Percentiles rank a stretch among this genome's conserved stretches.
Evolutionary conservation across 192 early-diverging fungal species (phyloP).

Genomic region (Mortierella hygrophila): DNA sequence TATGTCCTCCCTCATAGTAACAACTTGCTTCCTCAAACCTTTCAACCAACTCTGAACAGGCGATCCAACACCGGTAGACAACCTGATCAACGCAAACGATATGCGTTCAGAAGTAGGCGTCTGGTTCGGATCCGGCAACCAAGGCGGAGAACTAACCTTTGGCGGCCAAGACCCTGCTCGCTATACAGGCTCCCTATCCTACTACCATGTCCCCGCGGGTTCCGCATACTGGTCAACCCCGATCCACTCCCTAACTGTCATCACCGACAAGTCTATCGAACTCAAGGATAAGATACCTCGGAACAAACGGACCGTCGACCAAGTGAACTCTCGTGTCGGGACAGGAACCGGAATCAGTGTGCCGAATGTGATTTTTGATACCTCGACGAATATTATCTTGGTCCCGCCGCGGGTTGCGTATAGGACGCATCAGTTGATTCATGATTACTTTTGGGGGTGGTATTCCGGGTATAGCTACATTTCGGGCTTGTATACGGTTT

Average conservation of each 20-base stretch:
- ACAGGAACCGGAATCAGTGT: neutral
- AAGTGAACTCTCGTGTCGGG: neutral
- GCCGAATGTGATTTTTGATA: slow-evolving; percentile 32
- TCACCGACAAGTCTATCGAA: neutral
- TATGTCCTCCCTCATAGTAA: neutral
- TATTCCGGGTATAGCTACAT: slow-evolving; percentile 25
- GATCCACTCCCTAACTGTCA: slow-evolving; percentile 7
- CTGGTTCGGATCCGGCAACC: slow-evolving; percentile 18
- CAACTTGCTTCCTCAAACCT: neutral
- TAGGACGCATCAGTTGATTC: slow-evolving; percentile 18
- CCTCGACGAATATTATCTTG: slow-evolving; percentile 28
- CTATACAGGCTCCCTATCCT: slow-evolving; percentile 17
- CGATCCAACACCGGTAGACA: slow-evolving; percentile 18
- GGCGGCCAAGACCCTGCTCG: slow-evolving; percentile 23
- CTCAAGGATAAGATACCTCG: neutral
- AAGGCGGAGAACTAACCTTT: slow-evolving; percentile 31
- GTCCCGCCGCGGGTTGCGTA: slow-evolving; percentile 15
- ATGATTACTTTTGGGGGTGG: slow-evolving; percentile 20
- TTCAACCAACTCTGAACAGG: neutral
- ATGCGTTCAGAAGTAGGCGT: slow-evolving; percentile 25
- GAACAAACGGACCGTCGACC: neutral
- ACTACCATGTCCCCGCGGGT: slow-evolving; percentile 13
- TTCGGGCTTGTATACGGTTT: slow-evolving; percentile 17
- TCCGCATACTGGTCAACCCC: slow-evolving; percentile 21
- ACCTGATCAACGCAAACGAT: neutral